Evolutionary conservation across 768 basidiomycete genomes (phyloP), one percentile per base, ranked within the genome.

Genomic region (Kwoniella botswanensis): DNA sequence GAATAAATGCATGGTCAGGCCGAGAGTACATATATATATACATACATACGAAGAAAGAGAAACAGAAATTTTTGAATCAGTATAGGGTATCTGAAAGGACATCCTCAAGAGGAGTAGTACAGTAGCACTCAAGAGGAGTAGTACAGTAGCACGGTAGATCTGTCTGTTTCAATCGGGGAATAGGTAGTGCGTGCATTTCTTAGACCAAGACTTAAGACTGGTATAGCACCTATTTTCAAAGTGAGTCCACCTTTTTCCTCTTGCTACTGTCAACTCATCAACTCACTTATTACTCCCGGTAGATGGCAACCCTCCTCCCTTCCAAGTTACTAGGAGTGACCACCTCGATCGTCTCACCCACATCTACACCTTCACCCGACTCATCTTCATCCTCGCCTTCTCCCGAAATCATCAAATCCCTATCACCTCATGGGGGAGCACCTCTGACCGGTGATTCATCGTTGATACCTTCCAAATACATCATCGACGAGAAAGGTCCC

Each of bases 391-490:
- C 26, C 2, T 17, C 59, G 11, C 41, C 26, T 42, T 17, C 59
- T 43, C 18, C n/a, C 21, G 62, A 68, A 44, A 11, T 61, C 12
- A 52, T 29, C 59, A 15, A 24, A 22, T 70, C 71, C 1, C 71
- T 79, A 24, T 60, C 63, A 13, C 71, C 77, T 4, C 58, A 29
- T 4, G 50, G 68, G 5, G 79, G 77, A n/a, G 77, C 79, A 21
- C 79, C 79, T 50, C 61, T 80, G 3, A 52, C 67, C 3, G 57
- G 67, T 53, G 79, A 80, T 44, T 18, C 77, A n/a, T 42, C 68
- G 9, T 68, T 80, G 22, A 71, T 80, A 35, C 79, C 79, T 1
- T 61, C 73, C 1, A 78, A 75, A 69, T 80, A 80, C 57, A 65
- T 75, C 44, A 11, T 65, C 35, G 50, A 15, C 15, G 69, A 75